phyloP scores from a whole-genome alignment of 192 early-diverging fungal species.

The Backusella psychrophila region DNA sequence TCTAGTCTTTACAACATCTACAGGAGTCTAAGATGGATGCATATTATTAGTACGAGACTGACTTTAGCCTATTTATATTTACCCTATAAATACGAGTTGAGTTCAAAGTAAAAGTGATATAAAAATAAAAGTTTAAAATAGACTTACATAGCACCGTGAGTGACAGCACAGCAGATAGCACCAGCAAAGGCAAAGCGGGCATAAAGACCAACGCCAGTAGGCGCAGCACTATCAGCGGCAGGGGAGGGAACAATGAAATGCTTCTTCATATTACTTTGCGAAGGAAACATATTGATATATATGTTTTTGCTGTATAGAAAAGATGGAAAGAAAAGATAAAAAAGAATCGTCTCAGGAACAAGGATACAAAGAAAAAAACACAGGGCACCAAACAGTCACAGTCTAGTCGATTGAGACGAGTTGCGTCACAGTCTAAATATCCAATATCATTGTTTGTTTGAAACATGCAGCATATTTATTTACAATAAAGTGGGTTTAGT shows the following conservation, averaged over 20 bases:
- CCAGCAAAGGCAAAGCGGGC: constrained; percentile 58
- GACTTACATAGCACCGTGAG: constrained; percentile 53
- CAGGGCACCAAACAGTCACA: constrained; percentile 5
- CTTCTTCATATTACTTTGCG: constrained; percentile 31
- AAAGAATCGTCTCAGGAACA: neutral
- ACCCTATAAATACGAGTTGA: constrained; percentile 4
- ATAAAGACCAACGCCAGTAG: constrained; percentile 51
- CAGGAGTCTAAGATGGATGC: constrained; percentile 27
- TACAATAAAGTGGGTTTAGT: neutral
- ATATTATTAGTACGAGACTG: neutral
- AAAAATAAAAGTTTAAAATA: neutral
- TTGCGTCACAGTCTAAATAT: neutral
- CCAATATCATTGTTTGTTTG: neutral
- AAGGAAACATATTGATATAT: constrained; percentile 23
- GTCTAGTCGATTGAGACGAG: neutral
- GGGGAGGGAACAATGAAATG: constrained; percentile 33
- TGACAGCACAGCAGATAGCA: constrained; percentile 58
- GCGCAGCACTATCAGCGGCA: constrained; percentile 33
- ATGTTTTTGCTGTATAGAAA: neutral
- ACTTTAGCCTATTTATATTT: neutral
- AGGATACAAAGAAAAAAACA: neutral
- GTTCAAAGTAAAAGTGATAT: neutral
- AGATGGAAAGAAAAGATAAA: neutral
- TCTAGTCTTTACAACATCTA: constrained; percentile 77
- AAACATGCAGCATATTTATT: constrained; percentile 4